Base-by-base conservation (phyloP, 1,284 basidiomycete genomes). In the Ustilago cynodontis region DNA sequence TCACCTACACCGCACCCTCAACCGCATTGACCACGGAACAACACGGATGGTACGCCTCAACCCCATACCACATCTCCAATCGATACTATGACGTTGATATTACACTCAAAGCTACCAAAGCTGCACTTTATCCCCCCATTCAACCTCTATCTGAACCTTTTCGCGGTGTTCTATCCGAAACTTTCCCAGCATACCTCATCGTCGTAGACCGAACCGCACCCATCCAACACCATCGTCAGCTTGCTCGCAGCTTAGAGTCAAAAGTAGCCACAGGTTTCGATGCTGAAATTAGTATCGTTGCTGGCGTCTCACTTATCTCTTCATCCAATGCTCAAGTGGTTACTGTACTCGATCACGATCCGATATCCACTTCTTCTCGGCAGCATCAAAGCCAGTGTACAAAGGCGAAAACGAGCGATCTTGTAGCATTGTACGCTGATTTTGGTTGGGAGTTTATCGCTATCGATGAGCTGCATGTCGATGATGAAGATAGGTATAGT, bases 381-480 rank as follows among this genome's bases (percentile, higher is more conserved):
- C 43, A 26, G 14, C 22, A 18, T n/a, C 8, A 16, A 14, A 41
- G 41, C 10, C 28, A 33, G 0, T 6, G 28, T 1, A 37, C 55
- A 2, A 18, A 14, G 2, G 59, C 70, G n/a, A 65, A 62, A 41
- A 67, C 43, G 8, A 66, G 65, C 31, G 80, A 80, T 22, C 69
- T 82, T 1, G 60, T 64, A 4, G 71, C 72, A 9, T 69, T 82
- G 37, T 82, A 82, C 31, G 72, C 80, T 9, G 72, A 78, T 26
- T 52, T 62, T 18, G 81, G 81, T 5, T 82, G 81, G 81, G 81
- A 82, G 29, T 82, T 72, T 60, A 69, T 82, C 54, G 71, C 68
- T 14, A 64, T 74, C 20, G 79, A 70, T n/a, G 77, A 76, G 18
- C 43, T 65, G 3, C 61, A 67, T 33, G 31, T 6, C 5, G 31